Percentiles rank a stretch among this genome's conserved stretches.
Conservation (phyloP, 75 land plant genomes). For the Pseudotsuga menziesii region DNA sequence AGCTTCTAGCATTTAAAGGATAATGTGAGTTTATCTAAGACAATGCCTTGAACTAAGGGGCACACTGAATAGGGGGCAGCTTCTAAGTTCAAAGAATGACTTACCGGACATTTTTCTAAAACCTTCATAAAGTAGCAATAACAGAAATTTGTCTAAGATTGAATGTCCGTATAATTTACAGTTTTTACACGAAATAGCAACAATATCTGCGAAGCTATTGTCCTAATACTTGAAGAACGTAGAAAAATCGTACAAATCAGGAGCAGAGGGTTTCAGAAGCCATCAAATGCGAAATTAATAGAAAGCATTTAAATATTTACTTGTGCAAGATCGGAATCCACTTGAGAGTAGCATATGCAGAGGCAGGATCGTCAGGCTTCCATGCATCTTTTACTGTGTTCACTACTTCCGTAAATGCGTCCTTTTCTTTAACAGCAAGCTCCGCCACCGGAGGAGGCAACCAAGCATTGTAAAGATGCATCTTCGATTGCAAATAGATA, state of each 20-base stretch:
- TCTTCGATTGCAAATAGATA: constrained; percentile 3
- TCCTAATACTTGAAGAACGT: background rate
- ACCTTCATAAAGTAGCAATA: background rate
- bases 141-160: background rate
- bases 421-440: constrained; percentile 52
- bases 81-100: background rate
- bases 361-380: constrained; percentile 55
- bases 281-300: constrained; percentile 2
- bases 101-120: background rate
- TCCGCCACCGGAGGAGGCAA: constrained; percentile 85
- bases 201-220: background rate
- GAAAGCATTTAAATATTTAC: constrained; percentile 28
- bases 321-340: constrained; percentile 75
- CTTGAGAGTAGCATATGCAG: constrained; percentile 77
- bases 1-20: no score
- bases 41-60: no score
- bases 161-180: background rate
- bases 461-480: constrained; percentile 98
- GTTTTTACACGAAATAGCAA: background rate
- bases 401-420: constrained; percentile 63
- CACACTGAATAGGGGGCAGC: background rate
- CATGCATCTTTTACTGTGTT: constrained; percentile 45
- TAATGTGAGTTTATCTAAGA: no score
- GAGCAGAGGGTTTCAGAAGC: background rate
- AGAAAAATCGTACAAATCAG: background rate